Base-by-base conservation (phyloP, 2,329 filamentous ascomycete species). In the Allantophomopsis cytisporea region DNA sequence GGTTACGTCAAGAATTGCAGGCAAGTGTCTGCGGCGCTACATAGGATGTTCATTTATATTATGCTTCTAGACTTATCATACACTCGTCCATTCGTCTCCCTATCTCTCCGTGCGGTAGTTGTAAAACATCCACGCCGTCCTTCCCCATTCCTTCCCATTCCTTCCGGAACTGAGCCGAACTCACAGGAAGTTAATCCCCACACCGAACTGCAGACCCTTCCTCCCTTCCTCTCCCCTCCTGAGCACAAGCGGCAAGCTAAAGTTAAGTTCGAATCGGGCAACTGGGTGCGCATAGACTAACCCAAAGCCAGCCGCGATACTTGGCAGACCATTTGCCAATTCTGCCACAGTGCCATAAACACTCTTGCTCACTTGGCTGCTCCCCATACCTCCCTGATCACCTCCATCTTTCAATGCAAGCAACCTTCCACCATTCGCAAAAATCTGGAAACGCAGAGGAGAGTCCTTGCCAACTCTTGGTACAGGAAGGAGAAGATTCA, bases 261-360 rank as follows among this genome's bases (percentile, higher is more conserved):
- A 94, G 61, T 98, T 98, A 49, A 98, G 67, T 65, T 98, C 91
- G 47, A 98, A 95, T 41, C 91, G 68, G 10, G 91, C 91, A 15
- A 89, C 81, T 0, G 88, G 88, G 54, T 96, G 89, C 3, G 88
- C 91, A 57, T 98, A 98, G 1, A 98, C 88, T 16, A 98, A 64
- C 1, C 91, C 91, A 11, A 95, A 63, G 18, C 91, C 91, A 2
- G 86, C 89, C 2, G 89, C 82, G 28, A 87, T 67, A 56, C 85
- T 95, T 0, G 91, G 91, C 20, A 87, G 60, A 4, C 84, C 86
- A 39, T 78, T 81, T 15, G 70, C 65, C 13, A 96, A 62, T 44
- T 89, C 80, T 5, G 66, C 67, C 11, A 94, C 54, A 0, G 88
- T 86, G 31, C 64, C 64, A 39, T 63, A 47, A 36, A 71, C 54